A percentile compares a stretch with the other conserved stretches of the same genome.
Conservation (phyloP, 345 rosid genomes). For the Pugionium dolabratum region DNA sequence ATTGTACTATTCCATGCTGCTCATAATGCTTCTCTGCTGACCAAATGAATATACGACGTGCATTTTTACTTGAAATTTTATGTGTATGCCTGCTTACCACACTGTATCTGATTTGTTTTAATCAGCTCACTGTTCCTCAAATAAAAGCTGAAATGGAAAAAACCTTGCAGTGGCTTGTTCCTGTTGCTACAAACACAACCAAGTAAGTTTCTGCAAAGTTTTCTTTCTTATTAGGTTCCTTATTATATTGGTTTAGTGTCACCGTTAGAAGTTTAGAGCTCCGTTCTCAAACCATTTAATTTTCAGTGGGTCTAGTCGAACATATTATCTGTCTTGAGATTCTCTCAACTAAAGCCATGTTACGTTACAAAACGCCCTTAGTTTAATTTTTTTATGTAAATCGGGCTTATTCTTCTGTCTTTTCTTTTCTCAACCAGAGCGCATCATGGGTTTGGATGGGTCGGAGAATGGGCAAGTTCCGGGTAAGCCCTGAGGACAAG, state of each 20-base stretch:
- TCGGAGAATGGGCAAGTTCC: constrained; percentile 98
- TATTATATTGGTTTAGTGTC: constrained; percentile 1
- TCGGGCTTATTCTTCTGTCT: constrained; percentile 25
- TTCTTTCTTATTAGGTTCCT: not conserved
- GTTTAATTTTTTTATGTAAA: not conserved
- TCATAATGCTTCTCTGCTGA: not conserved
- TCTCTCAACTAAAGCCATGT: not conserved
- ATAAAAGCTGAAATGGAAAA: constrained; percentile 96
- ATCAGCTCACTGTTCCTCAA: constrained; percentile 69
- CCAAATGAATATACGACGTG: not conserved
- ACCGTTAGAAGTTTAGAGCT: not conserved
- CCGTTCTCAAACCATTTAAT: not conserved
- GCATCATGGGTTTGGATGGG: constrained; percentile 99
- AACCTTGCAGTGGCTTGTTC: constrained; percentile 95
- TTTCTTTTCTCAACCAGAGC: constrained; percentile 55
- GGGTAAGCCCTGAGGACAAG: constrained; percentile 56
- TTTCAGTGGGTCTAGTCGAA: not conserved
- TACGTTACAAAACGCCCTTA: not conserved
- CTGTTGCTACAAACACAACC: constrained; percentile 88
- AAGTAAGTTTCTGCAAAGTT: constrained; percentile 50
- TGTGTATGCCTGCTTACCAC: constrained; percentile 24
- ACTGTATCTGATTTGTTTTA: constrained; percentile 25
- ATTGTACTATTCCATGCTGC: constrained; percentile 11
- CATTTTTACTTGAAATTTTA: constrained; percentile 16
- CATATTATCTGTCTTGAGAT: not conserved